Evolutionary conservation across 1,284 basidiomycete species (phyloP).

Genomic region (Tausonia pullulans): DNA sequence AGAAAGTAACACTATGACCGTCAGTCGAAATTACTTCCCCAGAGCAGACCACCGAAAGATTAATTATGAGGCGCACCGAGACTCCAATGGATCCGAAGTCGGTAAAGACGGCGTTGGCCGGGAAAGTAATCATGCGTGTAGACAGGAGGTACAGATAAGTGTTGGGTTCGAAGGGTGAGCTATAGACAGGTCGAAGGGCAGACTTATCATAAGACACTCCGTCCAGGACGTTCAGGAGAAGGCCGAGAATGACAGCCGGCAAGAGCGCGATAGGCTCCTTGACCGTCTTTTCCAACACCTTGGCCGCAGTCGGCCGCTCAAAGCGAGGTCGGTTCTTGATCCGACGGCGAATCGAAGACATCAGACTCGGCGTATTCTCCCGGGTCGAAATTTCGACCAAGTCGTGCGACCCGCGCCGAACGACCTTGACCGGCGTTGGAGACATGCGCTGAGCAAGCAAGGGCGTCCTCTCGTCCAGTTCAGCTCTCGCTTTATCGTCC

Average conservation of each 20-base stretch:
- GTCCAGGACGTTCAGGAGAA: slow-evolving; percentile 82
- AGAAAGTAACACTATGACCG: too few species aligned
- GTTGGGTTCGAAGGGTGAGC: not conserved
- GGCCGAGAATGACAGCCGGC: slow-evolving; percentile 77
- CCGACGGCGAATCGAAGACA: not conserved
- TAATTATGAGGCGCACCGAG: slow-evolving; percentile 47
- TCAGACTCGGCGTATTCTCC: not conserved
- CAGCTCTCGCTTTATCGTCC: too few species aligned
- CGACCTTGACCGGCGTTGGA: not conserved
- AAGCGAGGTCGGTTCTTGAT: not conserved
- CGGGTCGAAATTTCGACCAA: not conserved
- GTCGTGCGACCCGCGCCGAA: not conserved
- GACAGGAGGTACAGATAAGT: not conserved
- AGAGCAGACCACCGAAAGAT: too few species aligned
- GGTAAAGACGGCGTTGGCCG: slow-evolving; percentile 65
- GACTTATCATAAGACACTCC: slow-evolving; percentile 61
- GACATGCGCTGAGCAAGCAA: not conserved
- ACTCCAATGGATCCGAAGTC: slow-evolving; percentile 69
- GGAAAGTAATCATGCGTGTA: slow-evolving; percentile 80
- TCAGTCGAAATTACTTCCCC: too few species aligned
- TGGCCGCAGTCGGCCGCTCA: slow-evolving; percentile 4
- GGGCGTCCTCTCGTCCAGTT: slow-evolving; percentile 3
- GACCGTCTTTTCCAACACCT: slow-evolving; percentile 23
- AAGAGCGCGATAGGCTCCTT: slow-evolving; percentile 42
- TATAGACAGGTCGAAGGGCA: slow-evolving; percentile 8